phyloP scores from a whole-genome alignment of 148 eudicot genomes.

The Camellia granthamiana region DNA sequence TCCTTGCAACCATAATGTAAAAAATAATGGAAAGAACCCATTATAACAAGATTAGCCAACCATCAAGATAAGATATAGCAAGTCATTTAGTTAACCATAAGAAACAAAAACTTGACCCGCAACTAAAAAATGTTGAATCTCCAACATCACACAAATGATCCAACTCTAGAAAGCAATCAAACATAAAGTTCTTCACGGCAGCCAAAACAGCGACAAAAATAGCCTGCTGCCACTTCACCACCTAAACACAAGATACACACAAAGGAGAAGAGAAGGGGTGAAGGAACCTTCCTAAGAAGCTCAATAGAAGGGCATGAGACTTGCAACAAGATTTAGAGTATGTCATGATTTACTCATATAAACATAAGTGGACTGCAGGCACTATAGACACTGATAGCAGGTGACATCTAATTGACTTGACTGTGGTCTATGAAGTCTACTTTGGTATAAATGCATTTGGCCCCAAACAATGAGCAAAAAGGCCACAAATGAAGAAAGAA shows the following conservation, averaged over 20 bases:
- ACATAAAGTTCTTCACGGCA: background rate
- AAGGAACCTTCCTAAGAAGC: background rate
- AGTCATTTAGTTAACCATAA: background rate
- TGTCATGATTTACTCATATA: background rate
- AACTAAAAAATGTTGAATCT: background rate
- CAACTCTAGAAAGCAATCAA: conserved; percentile 5
- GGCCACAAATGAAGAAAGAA: background rate
- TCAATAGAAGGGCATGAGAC: background rate
- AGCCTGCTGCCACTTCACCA: background rate
- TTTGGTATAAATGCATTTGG: background rate
- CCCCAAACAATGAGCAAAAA: background rate
- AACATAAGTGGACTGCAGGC: background rate
- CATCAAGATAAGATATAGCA: background rate
- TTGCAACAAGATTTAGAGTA: background rate
- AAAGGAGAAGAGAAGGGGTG: background rate
- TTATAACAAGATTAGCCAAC: background rate
- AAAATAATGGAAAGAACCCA: background rate
- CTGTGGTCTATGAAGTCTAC: background rate
- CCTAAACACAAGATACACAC: background rate
- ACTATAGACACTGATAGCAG: background rate
- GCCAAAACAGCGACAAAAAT: background rate
- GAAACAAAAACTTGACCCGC: background rate
- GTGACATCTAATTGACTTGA: background rate
- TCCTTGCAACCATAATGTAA: background rate
- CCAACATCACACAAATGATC: background rate